Conservation (phyloP, 2,329 filamentous ascomycete genomes). For the Fusarium transvaalense region DNA sequence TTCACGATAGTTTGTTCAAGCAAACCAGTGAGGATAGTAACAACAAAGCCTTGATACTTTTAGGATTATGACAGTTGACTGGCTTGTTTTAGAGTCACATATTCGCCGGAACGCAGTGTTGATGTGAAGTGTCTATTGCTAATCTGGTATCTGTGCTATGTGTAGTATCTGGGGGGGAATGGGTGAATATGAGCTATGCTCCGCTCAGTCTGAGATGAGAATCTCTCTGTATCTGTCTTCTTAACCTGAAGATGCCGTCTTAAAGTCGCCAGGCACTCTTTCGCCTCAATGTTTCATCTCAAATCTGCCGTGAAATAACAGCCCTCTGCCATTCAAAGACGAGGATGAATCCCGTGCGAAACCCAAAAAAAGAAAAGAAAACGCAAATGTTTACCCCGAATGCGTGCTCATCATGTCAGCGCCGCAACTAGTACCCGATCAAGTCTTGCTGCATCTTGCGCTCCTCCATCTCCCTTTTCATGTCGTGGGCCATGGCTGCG, state of each 20-base stretch:
- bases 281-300: background rate
- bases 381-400: too few relatives aligned
- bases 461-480: background rate
- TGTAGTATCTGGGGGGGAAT: background rate
- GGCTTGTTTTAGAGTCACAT: accelerated
- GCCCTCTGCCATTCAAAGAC: background rate
- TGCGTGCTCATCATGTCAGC: too few relatives aligned
- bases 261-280: background rate
- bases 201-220: background rate
- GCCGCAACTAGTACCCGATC: too few relatives aligned
- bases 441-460: too few relatives aligned
- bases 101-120: accelerated
- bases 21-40: background rate
- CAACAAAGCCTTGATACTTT: accelerated
- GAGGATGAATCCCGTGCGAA: background rate
- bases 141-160: slow-evolving; percentile 6
- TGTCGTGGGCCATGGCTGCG: accelerated
- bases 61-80: too few relatives aligned
- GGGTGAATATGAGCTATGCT: background rate
- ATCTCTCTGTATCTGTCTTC: background rate
- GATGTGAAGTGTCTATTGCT: background rate
- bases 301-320: background rate
- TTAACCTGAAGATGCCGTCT: background rate
- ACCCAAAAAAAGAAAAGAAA: background rate
- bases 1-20: background rate